Evolutionary conservation across 2,329 filamentous ascomycete species (phyloP), one percentile per base, ranked within the genome.

Genomic region (Thermoascus crustaceus): DNA sequence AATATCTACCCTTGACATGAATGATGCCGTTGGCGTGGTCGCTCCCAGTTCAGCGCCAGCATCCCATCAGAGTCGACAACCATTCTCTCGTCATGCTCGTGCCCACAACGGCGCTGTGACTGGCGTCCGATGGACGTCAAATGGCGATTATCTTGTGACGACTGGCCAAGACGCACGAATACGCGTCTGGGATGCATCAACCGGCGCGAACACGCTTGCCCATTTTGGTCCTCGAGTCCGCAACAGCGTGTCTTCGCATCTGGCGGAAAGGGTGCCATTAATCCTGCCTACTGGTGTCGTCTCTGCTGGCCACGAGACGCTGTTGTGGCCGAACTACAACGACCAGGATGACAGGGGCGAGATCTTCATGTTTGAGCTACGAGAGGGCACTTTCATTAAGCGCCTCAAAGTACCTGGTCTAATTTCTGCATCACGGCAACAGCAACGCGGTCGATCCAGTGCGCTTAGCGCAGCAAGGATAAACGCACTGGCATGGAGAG

Each of bases 31-130:
- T 3, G 88, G 87, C 1, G 57, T 88, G 4, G 58, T 74, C 5
- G 41, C 43, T 20, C 52, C 48, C 46, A 57, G 30, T 44, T 61
- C 40, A 48, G 63, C 40, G 27, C 49, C 29, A 32, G 23, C 37
- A 33, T 49, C 50, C 29, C 55, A 46, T 34, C 31, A 45, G 18
- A 41, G 58, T 50, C 48, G 64, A 24, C 61, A 68, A 23, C 59
- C 61, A 9, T 63, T 60, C 42, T 67, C 62, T 16, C 67, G 53
- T n/a, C 57, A 54, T 36, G 68, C 61, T 26, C 61, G 69, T 47
- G 86, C 89, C 0, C 89, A 96, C 52, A 72, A 74, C 7, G 87
- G 84, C 3, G 76, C 85, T 1, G 86, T 93, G 2, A 95, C 94
- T 42, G 85, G 84, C 1, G 66, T 95, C 5, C 71, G 79, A 1